Conservation (phyloP, 306 rosid genomes). For the Quercus alba region DNA sequence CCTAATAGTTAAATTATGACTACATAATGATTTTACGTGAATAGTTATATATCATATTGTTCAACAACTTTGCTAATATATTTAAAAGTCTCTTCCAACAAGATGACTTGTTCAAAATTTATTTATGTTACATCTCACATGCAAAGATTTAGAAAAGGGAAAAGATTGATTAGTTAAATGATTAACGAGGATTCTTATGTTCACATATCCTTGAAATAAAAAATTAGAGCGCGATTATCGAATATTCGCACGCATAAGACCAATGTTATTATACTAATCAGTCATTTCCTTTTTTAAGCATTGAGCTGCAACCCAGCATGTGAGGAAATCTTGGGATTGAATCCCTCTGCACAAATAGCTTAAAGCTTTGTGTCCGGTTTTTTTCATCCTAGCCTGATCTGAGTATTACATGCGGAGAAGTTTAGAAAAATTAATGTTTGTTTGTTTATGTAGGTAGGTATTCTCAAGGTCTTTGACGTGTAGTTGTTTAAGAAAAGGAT, state of each 20-base stretch:
- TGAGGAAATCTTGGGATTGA: constrained; percentile 50
- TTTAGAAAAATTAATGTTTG: background rate
- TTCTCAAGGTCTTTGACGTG: background rate
- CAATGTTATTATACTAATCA: constrained; percentile 11
- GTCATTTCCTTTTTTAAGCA: constrained; percentile 21
- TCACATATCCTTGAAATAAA: constrained; percentile 19
- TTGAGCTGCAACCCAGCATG: constrained; percentile 41
- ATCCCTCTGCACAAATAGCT: constrained; percentile 8
- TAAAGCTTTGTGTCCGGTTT: background rate
- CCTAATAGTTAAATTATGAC: background rate
- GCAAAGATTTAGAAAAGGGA: constrained; percentile 21
- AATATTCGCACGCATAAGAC: constrained; percentile 66
- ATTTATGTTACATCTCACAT: constrained; percentile 25
- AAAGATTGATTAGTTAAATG: constrained; percentile 39
- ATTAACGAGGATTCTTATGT: constrained; percentile 28
- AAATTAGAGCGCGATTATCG: constrained; percentile 36
- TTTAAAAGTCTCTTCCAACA: constrained; percentile 11
- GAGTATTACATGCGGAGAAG: background rate
- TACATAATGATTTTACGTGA: constrained; percentile 11
- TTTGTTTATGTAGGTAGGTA: background rate
- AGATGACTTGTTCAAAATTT: constrained; percentile 23
- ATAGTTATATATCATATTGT: background rate
- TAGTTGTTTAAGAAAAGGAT: background rate
- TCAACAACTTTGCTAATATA: constrained; percentile 12
- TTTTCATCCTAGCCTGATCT: background rate